Evolutionary conservation across 1,284 basidiomycete species (phyloP), one percentile per base, ranked within the genome.

Genomic region (Abortiporus biennis): DNA sequence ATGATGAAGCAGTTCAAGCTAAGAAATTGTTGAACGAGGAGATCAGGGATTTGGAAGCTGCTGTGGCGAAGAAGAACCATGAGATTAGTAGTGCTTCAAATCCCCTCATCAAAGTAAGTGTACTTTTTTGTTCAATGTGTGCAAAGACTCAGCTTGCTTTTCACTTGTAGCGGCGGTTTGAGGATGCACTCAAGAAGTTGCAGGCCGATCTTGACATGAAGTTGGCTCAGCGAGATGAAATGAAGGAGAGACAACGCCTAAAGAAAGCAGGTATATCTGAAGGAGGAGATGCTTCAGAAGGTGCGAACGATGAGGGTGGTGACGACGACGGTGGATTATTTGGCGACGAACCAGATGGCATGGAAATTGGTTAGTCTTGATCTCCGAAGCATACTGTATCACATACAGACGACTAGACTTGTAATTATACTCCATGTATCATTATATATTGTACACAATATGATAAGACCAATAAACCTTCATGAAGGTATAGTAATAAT

Each of bases 11-110:
- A 20, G 68, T 74, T 5, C 85, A 88, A 58, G 81, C 85, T 38
- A 80, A 80, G 59, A 87, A 86, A 54, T 63, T 94, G 40, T 65
- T 95, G 51, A 86, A 85, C 47, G 90, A 92, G 58, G 93, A 96
- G 64, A 92, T 95, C 49, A 74, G 83, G 42, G 91, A 94, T 58
- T 66, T 96, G 47, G 90, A 96, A 62, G 80, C 81, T 37, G 91
- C 90, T 6, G 86, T 96, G 16, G 75, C 82, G 36, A 87, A 87
- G 73, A 96, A 95, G 69, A 79, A 80, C 48, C 74, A 72, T 20
- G 90, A 95, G 58, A 84, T 94, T 46, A 78, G 85, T n/a, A 85
- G 81, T 48, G 89, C 90, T 30, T 80, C 80, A 9, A 97, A 96
- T 59, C 85, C 88, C 17, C 78, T 96, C 46, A 92, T 96, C 62